phyloP scores from a whole-genome alignment of 257 asterid species.

The Nicotiana sylvestris region DNA sequence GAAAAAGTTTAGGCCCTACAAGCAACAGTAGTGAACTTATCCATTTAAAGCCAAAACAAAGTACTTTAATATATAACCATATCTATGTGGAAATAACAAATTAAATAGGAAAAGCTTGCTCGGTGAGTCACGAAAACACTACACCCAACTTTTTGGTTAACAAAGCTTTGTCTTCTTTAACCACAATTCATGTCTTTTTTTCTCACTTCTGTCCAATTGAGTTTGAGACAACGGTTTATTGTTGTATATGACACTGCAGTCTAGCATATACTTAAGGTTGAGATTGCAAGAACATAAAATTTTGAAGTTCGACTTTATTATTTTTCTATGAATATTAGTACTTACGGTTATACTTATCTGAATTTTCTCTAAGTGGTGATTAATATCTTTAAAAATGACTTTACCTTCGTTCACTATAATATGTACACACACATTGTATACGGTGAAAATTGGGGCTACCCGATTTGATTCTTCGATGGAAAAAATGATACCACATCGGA shows the following conservation, averaged over 20 bases:
- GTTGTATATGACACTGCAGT: neutral
- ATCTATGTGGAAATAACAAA: neutral
- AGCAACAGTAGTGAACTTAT: neutral
- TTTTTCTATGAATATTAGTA: no score
- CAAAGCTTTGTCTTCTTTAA: conserved; percentile 5
- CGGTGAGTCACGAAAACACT: neutral
- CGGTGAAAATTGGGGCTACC: no score
- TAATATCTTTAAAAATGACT: no score
- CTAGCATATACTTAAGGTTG: neutral
- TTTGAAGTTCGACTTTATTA: neutral
- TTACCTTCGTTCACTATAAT: neutral
- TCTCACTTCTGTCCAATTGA: neutral
- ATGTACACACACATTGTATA: no score
- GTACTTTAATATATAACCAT: neutral
- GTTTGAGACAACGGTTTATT: neutral
- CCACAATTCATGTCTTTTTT: neutral
- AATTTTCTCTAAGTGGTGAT: no score
- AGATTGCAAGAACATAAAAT: neutral
- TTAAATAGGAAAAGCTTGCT: neutral
- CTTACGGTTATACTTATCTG: no score
- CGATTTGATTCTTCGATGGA: no score
- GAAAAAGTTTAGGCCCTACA: neutral
- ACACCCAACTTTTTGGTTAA: neutral
- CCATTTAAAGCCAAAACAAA: neutral
- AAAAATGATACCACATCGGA: no score